Base-by-base conservation (phyloP, 2,329 filamentous ascomycete genomes). In the Pseudogymnoascus sp. region DNA sequence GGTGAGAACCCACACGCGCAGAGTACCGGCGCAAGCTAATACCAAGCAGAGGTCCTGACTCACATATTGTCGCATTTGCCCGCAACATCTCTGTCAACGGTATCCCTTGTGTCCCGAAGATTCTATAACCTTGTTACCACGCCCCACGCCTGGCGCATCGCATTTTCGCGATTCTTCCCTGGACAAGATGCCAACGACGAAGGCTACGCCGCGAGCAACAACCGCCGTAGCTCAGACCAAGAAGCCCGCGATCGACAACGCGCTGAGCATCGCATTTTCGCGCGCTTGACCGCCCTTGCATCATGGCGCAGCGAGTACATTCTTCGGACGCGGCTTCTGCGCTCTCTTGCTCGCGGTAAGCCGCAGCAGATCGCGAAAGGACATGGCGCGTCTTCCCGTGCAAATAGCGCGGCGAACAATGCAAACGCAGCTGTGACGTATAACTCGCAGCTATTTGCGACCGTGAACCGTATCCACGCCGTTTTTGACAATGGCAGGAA, bases 221-320 rank as follows among this genome's bases (percentile, higher is more conserved):
- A 74, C 60, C 70, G 71, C 35, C 68, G 67, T 12, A 72, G 73
- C 18, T 74, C 75, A 66, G 75, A 78, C 19, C 73, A 76, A 21
- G 75, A 82, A 34, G 72, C 73, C 48, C 72, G 74, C 59, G 84
- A 83, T 67, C 72, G 72, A 59, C 76, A 91, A 45, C 82, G 83
- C 26, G 86, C 88, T 0, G 88, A 94, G 69, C 82, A 83, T 66
- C 88, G 91, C 45, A 82, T 84, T 64, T 99, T 97, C 69, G 83
- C 89, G 13, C 84, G 92, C 41, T 79, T 99, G 59, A 95, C 89
- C 8, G 80, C 85, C 3, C 75, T 92, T 63, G 88, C 91, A n/a
- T 94, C 92, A 7, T 97, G 94, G 92, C 83, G 92, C 66, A 96
- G 90, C 73, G 94, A 99, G 72, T 99, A 97, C 69, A 87, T 97